A percentile compares a stretch with the other conserved stretches of the same genome.
phyloP scores from a whole-genome alignment of 306 rosid genomes.

The Lathyrus aphaca region DNA sequence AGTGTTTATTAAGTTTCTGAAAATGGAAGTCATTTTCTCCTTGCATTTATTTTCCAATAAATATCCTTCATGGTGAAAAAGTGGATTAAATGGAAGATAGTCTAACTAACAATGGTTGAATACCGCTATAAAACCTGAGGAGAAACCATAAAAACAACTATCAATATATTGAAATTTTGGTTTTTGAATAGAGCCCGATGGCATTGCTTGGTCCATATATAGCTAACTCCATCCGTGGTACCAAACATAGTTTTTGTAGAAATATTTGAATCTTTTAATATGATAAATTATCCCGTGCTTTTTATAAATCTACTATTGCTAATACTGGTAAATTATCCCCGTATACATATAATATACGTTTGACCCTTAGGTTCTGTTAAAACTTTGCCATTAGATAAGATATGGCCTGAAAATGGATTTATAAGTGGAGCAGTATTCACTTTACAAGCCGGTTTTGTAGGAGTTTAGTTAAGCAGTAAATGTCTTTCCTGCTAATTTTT shows the following conservation, averaged over 20 bases:
- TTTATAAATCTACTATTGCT: constrained; percentile 1
- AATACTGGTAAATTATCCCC: neutral
- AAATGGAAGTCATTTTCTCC: too few species aligned
- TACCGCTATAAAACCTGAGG: constrained; percentile 19
- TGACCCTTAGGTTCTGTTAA: neutral
- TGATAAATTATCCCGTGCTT: constrained; percentile 22
- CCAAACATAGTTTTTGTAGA: constrained; percentile 25
- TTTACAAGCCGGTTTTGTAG: too few species aligned
- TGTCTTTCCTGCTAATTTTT: neutral
- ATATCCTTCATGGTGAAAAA: constrained; percentile 19
- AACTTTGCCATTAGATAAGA: too few species aligned
- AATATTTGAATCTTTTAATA: constrained; percentile 32
- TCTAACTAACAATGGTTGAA: constrained; percentile 13
- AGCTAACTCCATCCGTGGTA: constrained; percentile 19
- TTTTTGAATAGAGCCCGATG: constrained; percentile 10
- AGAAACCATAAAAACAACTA: constrained; percentile 7
- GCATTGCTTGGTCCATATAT: neutral
- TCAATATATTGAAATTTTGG: constrained; percentile 20
- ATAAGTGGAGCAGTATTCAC: too few species aligned
- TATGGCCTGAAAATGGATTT: too few species aligned
- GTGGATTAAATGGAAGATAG: constrained; percentile 33
- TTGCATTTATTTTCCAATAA: neutral
- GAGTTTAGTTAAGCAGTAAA: too few species aligned
- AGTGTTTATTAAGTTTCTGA: too few species aligned
- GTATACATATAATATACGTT: neutral